Base-by-base conservation (phyloP, 2,329 filamentous ascomycete species). In the Akanthomyces lecanii region DNA sequence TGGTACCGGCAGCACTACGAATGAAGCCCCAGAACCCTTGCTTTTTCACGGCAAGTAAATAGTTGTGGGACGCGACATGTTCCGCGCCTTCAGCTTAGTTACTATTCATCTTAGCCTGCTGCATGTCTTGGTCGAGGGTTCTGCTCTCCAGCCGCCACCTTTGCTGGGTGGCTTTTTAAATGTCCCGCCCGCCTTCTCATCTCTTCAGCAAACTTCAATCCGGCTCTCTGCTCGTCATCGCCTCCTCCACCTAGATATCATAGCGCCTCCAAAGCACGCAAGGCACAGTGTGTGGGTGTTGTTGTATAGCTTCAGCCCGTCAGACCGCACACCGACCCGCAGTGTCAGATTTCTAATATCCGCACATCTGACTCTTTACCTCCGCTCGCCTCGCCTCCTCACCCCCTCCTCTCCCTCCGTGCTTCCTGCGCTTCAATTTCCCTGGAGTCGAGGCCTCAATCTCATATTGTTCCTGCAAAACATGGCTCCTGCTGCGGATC, bases 401-500 rank as follows among this genome's bases (percentile, higher is more conserved):
- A 7, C 44, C 28, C 28, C 28, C 14, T 5, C n/a, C 14, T 14
- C 10, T 40, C 10, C 11, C n/a, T 53, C 6, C 33, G 51, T 7
- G 38, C 38, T 30, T 45, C 38, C 36, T 45, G 53, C n/a, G 40
- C 42, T 45, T 57, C 54, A 21, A 2, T 18, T 23, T 12, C 5
- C 21, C 21, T n/a, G 45, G 44, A 11, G 10, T 38, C 10, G 12
- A 18, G 8, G 21, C 36, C 21, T 21, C 4, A 23, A 23, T 28
- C 21, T 42, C 45, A 14, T n/a, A 14, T 11, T 38, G 1, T 10
- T 8, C 2, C 21, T 21, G 48, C 16, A 36, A 36, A n/a, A 38
- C 44, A 59, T 59, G 56, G 21, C 45, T 59, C 36, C 56, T 40
- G 21, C 21, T 50, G 44, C 45, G 18, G 56, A 50, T 51, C 44